Evolutionary conservation across 2,329 filamentous ascomycete species (phyloP).

Genomic region (Pestalotiopsis sp.): DNA sequence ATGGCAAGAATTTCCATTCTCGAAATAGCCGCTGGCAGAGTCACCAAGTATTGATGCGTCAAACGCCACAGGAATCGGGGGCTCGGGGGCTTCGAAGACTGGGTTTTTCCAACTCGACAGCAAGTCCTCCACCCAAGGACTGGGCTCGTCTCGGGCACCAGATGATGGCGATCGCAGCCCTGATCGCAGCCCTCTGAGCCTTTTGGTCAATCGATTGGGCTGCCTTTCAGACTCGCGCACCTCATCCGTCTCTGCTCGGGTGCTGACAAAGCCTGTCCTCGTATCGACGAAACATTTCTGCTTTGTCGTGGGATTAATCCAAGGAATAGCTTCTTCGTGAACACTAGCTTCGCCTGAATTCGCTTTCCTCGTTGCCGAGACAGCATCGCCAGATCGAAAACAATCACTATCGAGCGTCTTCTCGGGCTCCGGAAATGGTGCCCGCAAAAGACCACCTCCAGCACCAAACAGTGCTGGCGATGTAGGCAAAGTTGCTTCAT

Average conservation of each 20-base stretch:
- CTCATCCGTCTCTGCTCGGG: constrained; percentile 28
- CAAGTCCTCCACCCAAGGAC: constrained; percentile 62
- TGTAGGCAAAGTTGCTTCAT: not conserved
- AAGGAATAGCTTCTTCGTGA: constrained; percentile 46
- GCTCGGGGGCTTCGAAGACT: constrained; percentile 61
- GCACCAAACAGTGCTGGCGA: constrained; percentile 38
- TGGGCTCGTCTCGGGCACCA: constrained; percentile 19
- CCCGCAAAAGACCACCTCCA: constrained; percentile 43
- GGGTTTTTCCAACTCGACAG: constrained; percentile 75
- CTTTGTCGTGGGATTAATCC: constrained; percentile 65
- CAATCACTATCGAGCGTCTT: not conserved
- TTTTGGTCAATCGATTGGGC: constrained; percentile 14
- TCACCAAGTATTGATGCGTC: constrained; percentile 22
- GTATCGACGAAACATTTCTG: constrained; percentile 53
- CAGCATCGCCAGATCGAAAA: constrained; percentile 2
- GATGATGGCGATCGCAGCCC: constrained; percentile 19
- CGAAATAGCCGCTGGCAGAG: constrained; percentile 19
- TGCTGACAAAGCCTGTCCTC: constrained; percentile 54
- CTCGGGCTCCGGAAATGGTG: constrained; percentile 45
- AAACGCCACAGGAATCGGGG: constrained; percentile 45
- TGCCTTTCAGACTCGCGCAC: constrained; percentile 33
- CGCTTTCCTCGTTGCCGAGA: constrained; percentile 11
- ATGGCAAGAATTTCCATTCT: not conserved
- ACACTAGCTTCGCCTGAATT: constrained; percentile 19
- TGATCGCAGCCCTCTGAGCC: constrained; percentile 20